Conservation (phyloP, 176 grass and related monocot species). For the Saccharum spontaneum region DNA sequence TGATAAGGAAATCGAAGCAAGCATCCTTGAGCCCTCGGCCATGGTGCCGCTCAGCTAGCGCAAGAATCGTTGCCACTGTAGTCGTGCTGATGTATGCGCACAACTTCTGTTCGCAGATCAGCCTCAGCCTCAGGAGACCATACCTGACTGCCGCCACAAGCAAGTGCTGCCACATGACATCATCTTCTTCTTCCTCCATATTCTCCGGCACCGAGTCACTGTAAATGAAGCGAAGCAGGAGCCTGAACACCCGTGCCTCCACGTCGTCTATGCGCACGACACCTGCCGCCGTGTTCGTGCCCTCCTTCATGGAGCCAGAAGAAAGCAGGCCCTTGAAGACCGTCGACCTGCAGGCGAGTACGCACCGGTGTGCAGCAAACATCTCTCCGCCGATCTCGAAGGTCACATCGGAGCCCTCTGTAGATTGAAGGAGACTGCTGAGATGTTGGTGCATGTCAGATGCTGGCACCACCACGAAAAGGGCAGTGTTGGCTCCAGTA, state of each 20-base stretch:
- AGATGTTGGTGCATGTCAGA: constrained; percentile 32
- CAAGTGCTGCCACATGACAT: constrained; percentile 32
- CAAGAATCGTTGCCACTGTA: constrained; percentile 17
- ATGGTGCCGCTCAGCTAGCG: neutral
- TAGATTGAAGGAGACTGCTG: neutral
- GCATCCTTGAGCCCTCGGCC: neutral
- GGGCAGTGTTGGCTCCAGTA: neutral
- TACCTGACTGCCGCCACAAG: constrained; percentile 37
- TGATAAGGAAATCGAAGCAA: neutral
- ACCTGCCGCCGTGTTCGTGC: neutral
- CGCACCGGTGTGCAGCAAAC: constrained; percentile 34
- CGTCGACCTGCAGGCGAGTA: constrained; percentile 42
- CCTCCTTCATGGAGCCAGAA: constrained; percentile 24
- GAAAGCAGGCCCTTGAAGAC: constrained; percentile 42
- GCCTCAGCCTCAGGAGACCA: neutral
- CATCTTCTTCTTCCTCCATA: neutral
- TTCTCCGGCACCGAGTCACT: constrained; percentile 18
- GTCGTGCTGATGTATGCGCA: constrained; percentile 2
- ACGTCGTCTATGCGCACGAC: constrained; percentile 38
- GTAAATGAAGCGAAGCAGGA: constrained; percentile 38
- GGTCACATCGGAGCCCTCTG: constrained; percentile 35
- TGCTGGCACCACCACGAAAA: neutral
- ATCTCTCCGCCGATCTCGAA: constrained; percentile 35
- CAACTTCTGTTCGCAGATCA: neutral
- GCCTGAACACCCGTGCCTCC: constrained; percentile 35